These are phyloP conservation scores for Alternaria conjuncta DNA, from an alignment of 2,329 filamentous ascomycete genomes.

Conservation along the genomic window DNA sequence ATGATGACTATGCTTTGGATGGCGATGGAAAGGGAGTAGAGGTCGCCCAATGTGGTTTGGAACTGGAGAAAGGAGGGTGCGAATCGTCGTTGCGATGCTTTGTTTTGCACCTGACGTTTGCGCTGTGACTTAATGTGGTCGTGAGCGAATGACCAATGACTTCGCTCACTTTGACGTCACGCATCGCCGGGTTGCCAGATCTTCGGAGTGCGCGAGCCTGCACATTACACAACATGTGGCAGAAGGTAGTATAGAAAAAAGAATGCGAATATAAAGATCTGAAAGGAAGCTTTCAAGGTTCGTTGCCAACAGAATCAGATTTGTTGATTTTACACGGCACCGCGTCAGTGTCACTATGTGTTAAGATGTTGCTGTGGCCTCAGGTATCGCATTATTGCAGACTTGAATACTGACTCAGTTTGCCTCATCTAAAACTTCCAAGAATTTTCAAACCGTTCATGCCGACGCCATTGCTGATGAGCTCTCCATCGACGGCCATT, in stretches of 20 bases:
- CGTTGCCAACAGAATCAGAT: neutral
- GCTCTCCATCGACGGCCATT: no score
- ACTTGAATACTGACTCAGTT: neutral
- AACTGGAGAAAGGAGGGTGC: neutral
- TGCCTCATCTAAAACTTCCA: neutral
- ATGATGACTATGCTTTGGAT: neutral
- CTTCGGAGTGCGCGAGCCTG: neutral
- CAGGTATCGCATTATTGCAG: no score
- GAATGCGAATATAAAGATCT: neutral
- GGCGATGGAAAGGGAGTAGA: neutral
- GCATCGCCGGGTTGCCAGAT: neutral
- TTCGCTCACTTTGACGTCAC: constrained; percentile 13
- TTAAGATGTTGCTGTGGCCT: neutral
- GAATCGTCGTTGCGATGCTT: neutral
- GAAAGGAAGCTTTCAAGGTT: neutral
- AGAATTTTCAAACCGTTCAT: rapidly evolving
- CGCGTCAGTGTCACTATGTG: neutral
- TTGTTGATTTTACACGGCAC: neutral
- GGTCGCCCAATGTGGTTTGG: neutral
- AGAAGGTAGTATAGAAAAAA: neutral
- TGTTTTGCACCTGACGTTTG: neutral
- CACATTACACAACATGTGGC: neutral
- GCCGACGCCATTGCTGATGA: no score
- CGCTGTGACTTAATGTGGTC: neutral
- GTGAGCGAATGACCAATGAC: neutral